These are phyloP conservation scores for Endothia cerciana DNA, from an alignment of 2,329 filamentous ascomycete species.

Conservation along the genomic window DNA sequence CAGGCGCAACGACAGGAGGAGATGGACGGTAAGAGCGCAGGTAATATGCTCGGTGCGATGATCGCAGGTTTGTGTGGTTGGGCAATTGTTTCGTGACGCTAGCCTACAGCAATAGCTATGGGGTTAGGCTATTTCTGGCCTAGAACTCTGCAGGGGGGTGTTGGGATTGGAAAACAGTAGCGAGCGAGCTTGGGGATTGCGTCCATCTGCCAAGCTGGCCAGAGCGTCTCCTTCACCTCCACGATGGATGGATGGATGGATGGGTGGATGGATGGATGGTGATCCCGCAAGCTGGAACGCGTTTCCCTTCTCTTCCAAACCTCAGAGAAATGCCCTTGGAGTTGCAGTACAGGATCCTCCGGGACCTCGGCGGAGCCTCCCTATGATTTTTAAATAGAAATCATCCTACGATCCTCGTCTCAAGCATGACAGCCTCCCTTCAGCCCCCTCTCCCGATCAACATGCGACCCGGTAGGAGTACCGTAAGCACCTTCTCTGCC, in stretches of 20 bases:
- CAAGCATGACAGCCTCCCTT: neutral
- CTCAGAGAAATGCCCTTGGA: neutral
- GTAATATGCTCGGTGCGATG: constrained; percentile 11
- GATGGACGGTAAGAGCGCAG: constrained; percentile 2
- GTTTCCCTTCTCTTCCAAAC: neutral
- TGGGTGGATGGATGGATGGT: no score
- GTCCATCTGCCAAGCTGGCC: no score
- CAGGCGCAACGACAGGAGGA: constrained; percentile 7
- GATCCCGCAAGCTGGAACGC: neutral
- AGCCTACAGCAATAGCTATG: constrained; percentile 12
- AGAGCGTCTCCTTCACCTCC: no score
- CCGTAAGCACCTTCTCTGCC: constrained; percentile 16
- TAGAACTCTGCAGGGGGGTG: constrained; percentile 5
- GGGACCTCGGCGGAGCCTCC: constrained; percentile 12
- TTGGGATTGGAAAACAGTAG: no score
- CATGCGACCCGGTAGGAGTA: constrained; percentile 5
- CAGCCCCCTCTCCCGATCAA: constrained; percentile 1
- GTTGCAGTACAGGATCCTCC: constrained; percentile 11
- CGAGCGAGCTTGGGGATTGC: constrained; percentile 1
- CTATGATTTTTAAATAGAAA: constrained; percentile 18
- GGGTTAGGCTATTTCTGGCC: constrained; percentile 20
- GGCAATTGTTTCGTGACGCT: constrained; percentile 16
- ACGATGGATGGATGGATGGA: no score
- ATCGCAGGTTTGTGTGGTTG: constrained; percentile 17
- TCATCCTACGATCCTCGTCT: constrained; percentile 21